These are phyloP conservation scores for Trifolium repens DNA, from an alignment of 306 rosid species.

Conservation along the genomic window DNA sequence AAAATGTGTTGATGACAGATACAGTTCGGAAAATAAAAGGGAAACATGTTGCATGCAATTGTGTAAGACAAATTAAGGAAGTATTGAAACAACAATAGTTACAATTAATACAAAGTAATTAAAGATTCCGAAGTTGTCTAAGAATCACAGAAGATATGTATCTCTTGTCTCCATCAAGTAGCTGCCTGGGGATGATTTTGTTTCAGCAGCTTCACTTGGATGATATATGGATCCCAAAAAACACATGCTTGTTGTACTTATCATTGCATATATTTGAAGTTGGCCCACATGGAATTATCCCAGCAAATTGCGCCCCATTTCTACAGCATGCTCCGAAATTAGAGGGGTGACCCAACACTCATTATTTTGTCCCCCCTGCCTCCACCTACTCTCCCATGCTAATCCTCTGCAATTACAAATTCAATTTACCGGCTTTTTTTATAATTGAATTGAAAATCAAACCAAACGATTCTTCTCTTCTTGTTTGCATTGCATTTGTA, in stretches of 20 bases:
- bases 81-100: not conserved
- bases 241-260: slow-evolving; percentile 64
- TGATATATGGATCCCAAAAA: slow-evolving; percentile 88
- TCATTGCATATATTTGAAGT: slow-evolving; percentile 76
- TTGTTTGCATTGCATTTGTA: no score
- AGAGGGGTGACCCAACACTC: no score
- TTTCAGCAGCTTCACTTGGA: slow-evolving; percentile 95
- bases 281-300: slow-evolving; percentile 92
- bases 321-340: slow-evolving; percentile 71
- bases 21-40: not conserved
- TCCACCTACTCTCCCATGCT: no score
- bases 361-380: no score
- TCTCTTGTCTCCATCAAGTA: slow-evolving; percentile 74
- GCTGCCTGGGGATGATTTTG: slow-evolving; percentile 69
- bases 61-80: not conserved
- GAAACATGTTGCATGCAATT: not conserved
- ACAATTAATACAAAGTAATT: slow-evolving; percentile 24
- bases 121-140: slow-evolving; percentile 72
- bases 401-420: no score
- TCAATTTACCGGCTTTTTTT: no score
- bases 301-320: slow-evolving; percentile 92
- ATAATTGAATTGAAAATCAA: no score
- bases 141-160: slow-evolving; percentile 75
- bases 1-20: slow-evolving; percentile 15
- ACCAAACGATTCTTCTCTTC: no score